Base-by-base conservation (phyloP, 352 stramenopile species). In the Elongisporangium prolatum region DNA sequence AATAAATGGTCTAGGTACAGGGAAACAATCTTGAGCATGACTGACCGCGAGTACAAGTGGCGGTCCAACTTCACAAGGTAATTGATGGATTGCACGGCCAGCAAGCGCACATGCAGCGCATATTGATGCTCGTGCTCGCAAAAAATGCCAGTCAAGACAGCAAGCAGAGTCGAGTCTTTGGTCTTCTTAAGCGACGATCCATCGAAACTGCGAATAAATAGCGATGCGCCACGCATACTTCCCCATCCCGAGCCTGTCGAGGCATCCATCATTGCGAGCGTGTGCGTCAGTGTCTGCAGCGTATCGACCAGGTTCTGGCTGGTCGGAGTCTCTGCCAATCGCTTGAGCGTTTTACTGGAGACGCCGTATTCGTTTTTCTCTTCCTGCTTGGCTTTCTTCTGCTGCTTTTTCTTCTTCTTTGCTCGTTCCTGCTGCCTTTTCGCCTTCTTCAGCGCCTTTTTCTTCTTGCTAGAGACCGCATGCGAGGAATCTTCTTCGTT, bases 21-120 rank as follows among this genome's bases (percentile, higher is more conserved):
- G 0, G 57, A 59, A 5, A 89, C 68, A 50, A 82, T 59, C n/a
- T 80, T 67, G 21, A 80, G 28, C 24, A 79, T 70, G 4, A 75
- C 69, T 3, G 77, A 61, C 14, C 79, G 72, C 14, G 75, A 60
- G 51, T 88, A 80, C 54, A 86, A 61, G 48, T 86, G 72, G 10
- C 73, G 67, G 55, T 95, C 83, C 78, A 95, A 80, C 64, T 93
- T 95, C 52, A 92, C 69, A 48, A 95, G 59, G 63, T 95, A 95
- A 60, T 93, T 93, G 64, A 93, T 84, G 5, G 85, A 91, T 56
- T 95, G 85, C 21, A 91, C 62, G 1, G 83, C 79, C 25, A 94
- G 62, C 0, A 90, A 60, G 3, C 80, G 74, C 21, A 84, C 66
- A 64, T 87, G 73, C 9, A 69, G 38, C 2, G 69, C 44, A 62